These are phyloP conservation scores for Haematococcus sp. DNA, from an alignment of 139 green algal species.

Conservation along the genomic window DNA sequence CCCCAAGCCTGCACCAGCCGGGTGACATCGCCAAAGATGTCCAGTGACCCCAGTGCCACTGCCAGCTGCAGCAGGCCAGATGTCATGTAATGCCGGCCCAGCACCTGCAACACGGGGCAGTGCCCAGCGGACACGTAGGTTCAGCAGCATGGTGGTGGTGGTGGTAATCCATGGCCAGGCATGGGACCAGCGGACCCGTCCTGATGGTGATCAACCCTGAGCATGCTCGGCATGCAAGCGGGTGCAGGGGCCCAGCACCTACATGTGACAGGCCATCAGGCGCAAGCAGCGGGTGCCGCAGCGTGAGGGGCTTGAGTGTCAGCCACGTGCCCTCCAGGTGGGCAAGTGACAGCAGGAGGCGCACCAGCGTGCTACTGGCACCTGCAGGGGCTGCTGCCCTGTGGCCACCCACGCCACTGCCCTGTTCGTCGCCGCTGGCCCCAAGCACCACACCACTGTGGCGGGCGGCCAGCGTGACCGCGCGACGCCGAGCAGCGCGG, in stretches of 20 bases:
- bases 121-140: too few relatives aligned
- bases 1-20: conserved; percentile 35
- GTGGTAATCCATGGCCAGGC: too few relatives aligned
- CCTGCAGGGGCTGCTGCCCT: neutral
- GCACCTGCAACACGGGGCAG: conserved; percentile 9
- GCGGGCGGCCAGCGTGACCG: neutral
- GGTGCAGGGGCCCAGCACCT: too few relatives aligned
- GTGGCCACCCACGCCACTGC: conserved; percentile 2
- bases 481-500: neutral
- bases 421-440: neutral
- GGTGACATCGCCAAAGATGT: conserved; percentile 55
- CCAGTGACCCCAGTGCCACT: conserved; percentile 51
- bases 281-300: conserved; percentile 63
- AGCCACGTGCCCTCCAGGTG: conserved; percentile 79
- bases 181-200: too few relatives aligned
- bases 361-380: conserved; percentile 22
- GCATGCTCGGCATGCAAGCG: too few relatives aligned
- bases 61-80: conserved; percentile 60
- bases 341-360: conserved; percentile 58
- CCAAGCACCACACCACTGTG: neutral
- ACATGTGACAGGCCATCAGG: conserved; percentile 55
- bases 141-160: too few relatives aligned
- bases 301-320: conserved; percentile 46
- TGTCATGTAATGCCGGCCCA: conserved; percentile 62
- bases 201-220: too few relatives aligned